These are phyloP conservation scores for Cadophora malorum DNA, from an alignment of 2,329 filamentous ascomycete genomes.

Conservation along the genomic window DNA sequence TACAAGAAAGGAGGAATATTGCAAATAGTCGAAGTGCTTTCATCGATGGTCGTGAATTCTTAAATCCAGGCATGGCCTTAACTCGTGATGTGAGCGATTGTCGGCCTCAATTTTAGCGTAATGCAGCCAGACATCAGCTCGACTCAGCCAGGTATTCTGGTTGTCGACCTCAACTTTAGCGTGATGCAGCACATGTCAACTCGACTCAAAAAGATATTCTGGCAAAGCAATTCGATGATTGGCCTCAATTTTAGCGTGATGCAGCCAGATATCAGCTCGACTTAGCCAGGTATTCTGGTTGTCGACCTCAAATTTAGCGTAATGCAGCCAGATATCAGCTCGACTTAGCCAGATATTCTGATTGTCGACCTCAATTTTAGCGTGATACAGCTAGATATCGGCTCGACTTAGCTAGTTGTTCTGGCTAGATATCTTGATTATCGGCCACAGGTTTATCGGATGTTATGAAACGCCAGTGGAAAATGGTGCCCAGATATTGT, in stretches of 20 bases:
- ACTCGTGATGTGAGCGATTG: not conserved
- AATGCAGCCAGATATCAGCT: not conserved
- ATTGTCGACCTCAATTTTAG: too few species aligned
- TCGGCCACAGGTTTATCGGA: not conserved
- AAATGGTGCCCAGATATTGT: not conserved
- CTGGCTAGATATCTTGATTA: too few species aligned
- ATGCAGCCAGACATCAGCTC: not conserved
- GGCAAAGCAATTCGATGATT: too few species aligned
- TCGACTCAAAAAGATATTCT: too few species aligned
- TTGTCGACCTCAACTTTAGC: too few species aligned
- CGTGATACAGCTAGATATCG: too few species aligned
- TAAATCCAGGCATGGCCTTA: not conserved
- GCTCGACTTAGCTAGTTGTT: too few species aligned
- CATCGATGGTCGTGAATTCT: not conserved
- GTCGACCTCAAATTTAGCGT: not conserved
- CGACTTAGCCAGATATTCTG: not conserved
- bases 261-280: too few species aligned
- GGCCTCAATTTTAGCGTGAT: too few species aligned
- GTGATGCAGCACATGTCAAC: too few species aligned
- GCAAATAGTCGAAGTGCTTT: not conserved
- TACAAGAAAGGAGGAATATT: not conserved
- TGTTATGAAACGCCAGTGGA: not conserved
- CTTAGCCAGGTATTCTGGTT: not conserved
- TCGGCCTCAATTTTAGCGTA: conserved; percentile 1
- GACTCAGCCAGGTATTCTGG: not conserved